These are phyloP conservation scores for Inosperma sp. DNA, from an alignment of 768 basidiomycete species.

Conservation along the genomic window DNA sequence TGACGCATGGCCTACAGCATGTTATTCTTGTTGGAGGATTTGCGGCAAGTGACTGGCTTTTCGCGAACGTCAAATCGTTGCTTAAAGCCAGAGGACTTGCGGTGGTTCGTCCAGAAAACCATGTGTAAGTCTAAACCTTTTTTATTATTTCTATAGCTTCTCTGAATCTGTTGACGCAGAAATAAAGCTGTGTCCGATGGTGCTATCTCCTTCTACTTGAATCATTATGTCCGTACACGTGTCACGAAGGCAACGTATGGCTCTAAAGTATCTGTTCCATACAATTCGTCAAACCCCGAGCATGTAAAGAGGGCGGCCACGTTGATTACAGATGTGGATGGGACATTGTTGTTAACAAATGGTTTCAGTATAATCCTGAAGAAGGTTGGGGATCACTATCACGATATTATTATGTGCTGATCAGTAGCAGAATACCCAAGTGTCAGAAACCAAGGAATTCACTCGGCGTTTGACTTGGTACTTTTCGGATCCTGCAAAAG, in stretches of 20 bases:
- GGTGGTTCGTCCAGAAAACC: constrained; percentile 3
- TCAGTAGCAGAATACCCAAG: constrained; percentile 3
- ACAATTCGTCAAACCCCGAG: neutral
- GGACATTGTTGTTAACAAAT: neutral
- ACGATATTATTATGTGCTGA: neutral
- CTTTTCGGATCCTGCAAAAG: neutral
- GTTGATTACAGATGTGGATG: neutral
- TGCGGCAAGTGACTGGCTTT: constrained; percentile 6
- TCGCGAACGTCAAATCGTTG: neutral
- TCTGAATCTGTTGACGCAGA: neutral
- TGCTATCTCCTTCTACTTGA: constrained; percentile 12
- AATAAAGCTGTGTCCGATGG: constrained; percentile 12
- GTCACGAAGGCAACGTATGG: constrained; percentile 9
- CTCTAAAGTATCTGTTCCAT: constrained; percentile 11
- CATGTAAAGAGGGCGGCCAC: neutral
- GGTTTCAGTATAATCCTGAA: neutral
- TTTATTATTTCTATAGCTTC: neutral
- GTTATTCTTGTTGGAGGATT: constrained; percentile 9
- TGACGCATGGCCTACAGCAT: neutral
- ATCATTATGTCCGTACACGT: constrained; percentile 12
- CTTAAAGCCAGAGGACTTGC: neutral
- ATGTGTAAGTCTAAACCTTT: neutral
- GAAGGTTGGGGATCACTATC: neutral
- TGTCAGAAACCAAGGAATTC: constrained; percentile 4
- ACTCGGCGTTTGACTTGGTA: neutral